These are phyloP conservation scores for Kodamaea laetipori DNA, from an alignment of 805 yeast genomes.

Conservation along the genomic window DNA sequence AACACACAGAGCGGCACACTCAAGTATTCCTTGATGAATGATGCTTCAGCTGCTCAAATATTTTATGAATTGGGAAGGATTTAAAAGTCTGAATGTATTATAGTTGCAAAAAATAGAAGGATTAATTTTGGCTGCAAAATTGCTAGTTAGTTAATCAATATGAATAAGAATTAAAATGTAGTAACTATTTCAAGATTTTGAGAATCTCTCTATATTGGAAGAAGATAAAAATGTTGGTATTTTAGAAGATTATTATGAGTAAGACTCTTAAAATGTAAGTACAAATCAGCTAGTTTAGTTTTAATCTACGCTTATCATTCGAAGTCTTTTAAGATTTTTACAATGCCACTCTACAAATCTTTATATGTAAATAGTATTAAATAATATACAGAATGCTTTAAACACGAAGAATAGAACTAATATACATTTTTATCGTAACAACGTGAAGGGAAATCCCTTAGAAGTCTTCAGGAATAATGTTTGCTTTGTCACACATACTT, in stretches of 20 bases:
- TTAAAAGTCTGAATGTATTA: not conserved
- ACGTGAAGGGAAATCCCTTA: conserved; percentile 1
- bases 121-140: conserved; percentile 1
- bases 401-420: not conserved
- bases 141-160: not conserved
- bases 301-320: no score
- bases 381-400: not conserved
- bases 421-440: conserved; percentile 7
- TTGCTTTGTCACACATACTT: conserved; percentile 41
- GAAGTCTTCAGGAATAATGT: conserved; percentile 34
- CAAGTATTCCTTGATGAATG: conserved; percentile 20
- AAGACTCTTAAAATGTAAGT: no score
- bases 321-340: no score
- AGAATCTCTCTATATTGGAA: no score
- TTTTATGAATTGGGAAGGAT: conserved; percentile 18
- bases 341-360: no score
- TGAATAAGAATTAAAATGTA: no score
- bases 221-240: no score
- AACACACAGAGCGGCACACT: conserved; percentile 13
- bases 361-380: no score
- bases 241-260: no score
- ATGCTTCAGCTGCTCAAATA: conserved; percentile 25
- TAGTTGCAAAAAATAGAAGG: conserved; percentile 1
- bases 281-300: no score
- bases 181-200: no score